Percentiles rank a stretch among this genome's conserved stretches.
Evolutionary conservation across 345 rosid species (phyloP).

Genomic region (Syzygium jambos): DNA sequence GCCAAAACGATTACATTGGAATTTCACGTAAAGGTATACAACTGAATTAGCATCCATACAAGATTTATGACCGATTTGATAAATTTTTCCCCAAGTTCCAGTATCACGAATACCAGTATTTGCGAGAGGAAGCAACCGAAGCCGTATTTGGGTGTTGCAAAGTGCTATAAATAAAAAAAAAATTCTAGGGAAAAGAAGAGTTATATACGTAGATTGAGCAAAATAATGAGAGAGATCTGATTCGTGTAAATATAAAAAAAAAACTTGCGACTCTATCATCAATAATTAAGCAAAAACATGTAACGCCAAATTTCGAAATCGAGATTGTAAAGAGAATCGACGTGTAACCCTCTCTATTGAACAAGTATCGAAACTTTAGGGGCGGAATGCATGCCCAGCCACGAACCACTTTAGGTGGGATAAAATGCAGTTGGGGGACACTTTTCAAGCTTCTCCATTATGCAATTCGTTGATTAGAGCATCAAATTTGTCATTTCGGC

Average conservation of each 20-base stretch:
- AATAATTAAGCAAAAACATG: no score
- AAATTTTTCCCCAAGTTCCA: not conserved
- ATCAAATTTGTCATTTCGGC: not conserved
- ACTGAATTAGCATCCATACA: not conserved
- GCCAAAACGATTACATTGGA: accelerated
- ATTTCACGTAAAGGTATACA: accelerated
- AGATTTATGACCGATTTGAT: not conserved
- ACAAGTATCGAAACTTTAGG: not conserved
- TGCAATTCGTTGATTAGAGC: not conserved
- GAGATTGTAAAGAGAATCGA: not conserved
- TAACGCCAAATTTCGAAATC: no score
- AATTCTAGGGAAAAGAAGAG: not conserved
- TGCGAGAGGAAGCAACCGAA: not conserved
- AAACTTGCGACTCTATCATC: no score
- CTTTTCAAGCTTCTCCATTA: not conserved
- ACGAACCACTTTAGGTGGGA: not conserved
- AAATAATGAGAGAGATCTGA: not conserved
- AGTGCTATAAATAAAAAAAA: not conserved
- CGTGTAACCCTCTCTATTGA: not conserved
- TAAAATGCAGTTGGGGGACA: not conserved
- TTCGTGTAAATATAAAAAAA: not conserved
- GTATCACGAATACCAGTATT: not conserved
- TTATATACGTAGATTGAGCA: not conserved
- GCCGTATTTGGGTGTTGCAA: not conserved
- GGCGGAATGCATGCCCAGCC: not conserved